A percentile compares a stretch with the other conserved stretches of the same genome.
phyloP scores from a whole-genome alignment of 441 rosid genomes.

The Lepidium campestre region DNA sequence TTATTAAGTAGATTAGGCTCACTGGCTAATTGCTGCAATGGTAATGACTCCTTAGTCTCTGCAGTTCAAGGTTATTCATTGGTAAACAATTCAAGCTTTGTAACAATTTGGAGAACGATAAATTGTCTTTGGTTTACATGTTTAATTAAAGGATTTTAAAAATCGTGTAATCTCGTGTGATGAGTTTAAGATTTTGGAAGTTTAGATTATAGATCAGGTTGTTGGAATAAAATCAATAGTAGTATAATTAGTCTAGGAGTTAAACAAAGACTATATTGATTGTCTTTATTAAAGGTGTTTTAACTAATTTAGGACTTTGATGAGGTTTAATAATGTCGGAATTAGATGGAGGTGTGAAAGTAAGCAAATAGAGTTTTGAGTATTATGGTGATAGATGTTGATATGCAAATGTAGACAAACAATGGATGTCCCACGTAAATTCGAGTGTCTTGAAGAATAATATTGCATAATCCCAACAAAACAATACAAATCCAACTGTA shows the following conservation, averaged over 20 bases:
- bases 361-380: constrained; percentile 20
- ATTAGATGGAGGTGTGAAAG: constrained; percentile 20
- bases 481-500: constrained; percentile 36
- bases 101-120: no score
- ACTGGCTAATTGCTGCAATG: neutral
- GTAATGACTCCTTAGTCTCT: neutral
- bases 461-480: constrained; percentile 14
- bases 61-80: neutral
- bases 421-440: constrained; percentile 24
- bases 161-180: no score
- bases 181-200: no score
- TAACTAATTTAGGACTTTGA: constrained; percentile 6
- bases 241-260: neutral
- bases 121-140: no score
- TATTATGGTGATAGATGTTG: constrained; percentile 27
- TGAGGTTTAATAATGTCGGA: constrained; percentile 5
- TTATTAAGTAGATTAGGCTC: neutral
- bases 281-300: neutral
- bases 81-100: neutral
- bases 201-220: no score
- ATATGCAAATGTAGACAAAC: constrained; percentile 30
- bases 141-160: no score
- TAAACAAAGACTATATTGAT: neutral
- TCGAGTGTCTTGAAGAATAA: constrained; percentile 25
- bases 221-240: no score